These are phyloP conservation scores for Daldinia eschscholtzii DNA, from an alignment of 2,329 filamentous ascomycete genomes.

Conservation along the genomic window DNA sequence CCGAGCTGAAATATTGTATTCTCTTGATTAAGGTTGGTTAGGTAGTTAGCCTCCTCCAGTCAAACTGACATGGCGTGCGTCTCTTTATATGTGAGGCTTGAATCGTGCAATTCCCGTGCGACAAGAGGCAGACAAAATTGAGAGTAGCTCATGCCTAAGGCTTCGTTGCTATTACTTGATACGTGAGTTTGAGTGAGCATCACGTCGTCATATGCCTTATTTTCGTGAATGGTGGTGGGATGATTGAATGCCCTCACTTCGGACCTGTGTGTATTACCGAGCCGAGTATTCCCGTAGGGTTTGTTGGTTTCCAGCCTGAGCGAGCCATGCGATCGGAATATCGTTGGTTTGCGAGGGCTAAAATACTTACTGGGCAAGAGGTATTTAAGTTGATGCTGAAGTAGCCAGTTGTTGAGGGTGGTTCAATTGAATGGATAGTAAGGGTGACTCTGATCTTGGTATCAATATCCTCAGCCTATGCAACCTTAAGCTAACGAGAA, in stretches of 20 bases:
- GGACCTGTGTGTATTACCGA: constrained; percentile 32
- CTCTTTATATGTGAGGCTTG: background rate
- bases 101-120: background rate
- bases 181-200: background rate
- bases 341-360: background rate
- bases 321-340: background rate
- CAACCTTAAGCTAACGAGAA: constrained; percentile 2
- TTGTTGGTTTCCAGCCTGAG: constrained; percentile 23
- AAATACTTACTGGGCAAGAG: too few species aligned
- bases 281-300: constrained; percentile 20
- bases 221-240: background rate
- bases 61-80: background rate
- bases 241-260: background rate
- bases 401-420: background rate
- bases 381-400: constrained; percentile 8
- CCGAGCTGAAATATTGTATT: too few species aligned
- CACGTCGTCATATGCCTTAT: background rate
- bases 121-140: background rate
- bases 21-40: too few species aligned
- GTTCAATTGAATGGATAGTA: background rate
- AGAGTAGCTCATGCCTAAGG: background rate
- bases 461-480: background rate
- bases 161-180: background rate
- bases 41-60: too few species aligned
- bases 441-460: background rate